Evolutionary conservation across 305 asterid genomes (phyloP).

Genomic region (Fraxinus greggii): DNA sequence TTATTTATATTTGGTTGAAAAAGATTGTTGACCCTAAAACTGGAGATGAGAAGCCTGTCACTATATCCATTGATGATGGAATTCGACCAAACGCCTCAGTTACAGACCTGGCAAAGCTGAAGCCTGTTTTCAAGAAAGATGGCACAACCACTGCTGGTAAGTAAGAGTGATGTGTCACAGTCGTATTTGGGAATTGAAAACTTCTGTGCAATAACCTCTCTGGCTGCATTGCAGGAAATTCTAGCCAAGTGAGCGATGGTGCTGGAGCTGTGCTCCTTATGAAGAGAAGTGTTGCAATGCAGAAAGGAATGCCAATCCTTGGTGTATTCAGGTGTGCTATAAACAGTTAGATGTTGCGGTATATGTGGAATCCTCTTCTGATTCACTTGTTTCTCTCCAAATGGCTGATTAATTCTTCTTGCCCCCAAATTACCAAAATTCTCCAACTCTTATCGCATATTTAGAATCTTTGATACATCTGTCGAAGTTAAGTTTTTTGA

Average conservation of each 20-base stretch:
- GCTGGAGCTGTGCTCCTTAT: slow-evolving; percentile 98
- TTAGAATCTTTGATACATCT: background rate
- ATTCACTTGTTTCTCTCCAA: background rate
- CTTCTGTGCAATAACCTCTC: background rate
- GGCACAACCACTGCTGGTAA: slow-evolving; percentile 98
- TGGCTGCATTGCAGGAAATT: slow-evolving; percentile 45
- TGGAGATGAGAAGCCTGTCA: slow-evolving; percentile 85
- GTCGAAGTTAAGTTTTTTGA: too few relatives aligned
- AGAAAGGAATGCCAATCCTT: slow-evolving; percentile 86
- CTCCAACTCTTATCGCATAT: background rate
- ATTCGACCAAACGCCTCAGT: slow-evolving; percentile 67
- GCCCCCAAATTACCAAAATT: background rate
- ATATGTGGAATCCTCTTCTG: background rate
- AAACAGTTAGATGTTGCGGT: background rate
- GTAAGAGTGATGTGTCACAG: background rate
- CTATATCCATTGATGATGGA: slow-evolving; percentile 87
- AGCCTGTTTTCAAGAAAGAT: slow-evolving; percentile 90
- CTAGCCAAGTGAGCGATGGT: slow-evolving; percentile 97
- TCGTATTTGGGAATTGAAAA: background rate
- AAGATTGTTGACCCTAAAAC: slow-evolving; percentile 72
- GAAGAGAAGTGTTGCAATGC: slow-evolving; percentile 87
- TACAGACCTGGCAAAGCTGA: slow-evolving; percentile 72
- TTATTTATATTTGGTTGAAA: background rate
- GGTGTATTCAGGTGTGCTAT: slow-evolving; percentile 80
- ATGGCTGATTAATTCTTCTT: background rate